Evolutionary conservation across 1,139 yeast species (phyloP), one percentile per base, ranked within the genome.

Genomic region (Diutina neorugosa): DNA sequence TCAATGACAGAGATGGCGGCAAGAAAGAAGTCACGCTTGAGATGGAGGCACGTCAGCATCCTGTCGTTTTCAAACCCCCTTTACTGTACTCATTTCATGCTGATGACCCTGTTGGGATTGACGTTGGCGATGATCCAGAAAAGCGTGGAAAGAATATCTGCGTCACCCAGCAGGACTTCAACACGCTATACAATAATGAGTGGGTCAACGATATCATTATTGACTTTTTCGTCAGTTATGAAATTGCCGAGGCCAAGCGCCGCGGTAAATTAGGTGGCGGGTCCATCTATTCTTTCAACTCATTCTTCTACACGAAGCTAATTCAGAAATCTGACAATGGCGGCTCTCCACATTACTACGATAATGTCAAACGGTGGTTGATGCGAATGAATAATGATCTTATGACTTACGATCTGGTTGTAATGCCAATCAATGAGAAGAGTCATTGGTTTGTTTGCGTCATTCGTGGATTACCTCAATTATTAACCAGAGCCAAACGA

Each of bases 391-490:
- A 85, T 53, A 20, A 23, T 19, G 50, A 46, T 11, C 64, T 91
- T 5, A 80, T 83, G 67, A 70, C 73, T 20, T 82, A 75, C 61
- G 77, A 81, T 51, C 81, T 76, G 60, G 71, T 90, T 1, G 76
- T 91, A 5, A 73, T 94, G 18, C 99, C 99, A 0, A 82, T 94
- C 12, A 89, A 89, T 65, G 88, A 84, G 58, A 74, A 76, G 53
- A 74, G 77, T 44, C 99, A 94, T 68, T 94, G 99, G 99, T 88
- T 84, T 63, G 83, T 91, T 51, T 84, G 89, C 41, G 76, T 89
- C 3, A 78, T 90, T 6, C 71, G 81, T 12, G 74, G 74, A 12
- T 58, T 74, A 31, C 78, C 78, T 0, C 62, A 60, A 20, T 60
- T 77, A 23, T 61, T 67, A 44, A 54, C 59, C 31, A 50, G 53